phyloP scores from a whole-genome alignment of 2,329 filamentous ascomycete genomes.

The Bisporella sp. region DNA sequence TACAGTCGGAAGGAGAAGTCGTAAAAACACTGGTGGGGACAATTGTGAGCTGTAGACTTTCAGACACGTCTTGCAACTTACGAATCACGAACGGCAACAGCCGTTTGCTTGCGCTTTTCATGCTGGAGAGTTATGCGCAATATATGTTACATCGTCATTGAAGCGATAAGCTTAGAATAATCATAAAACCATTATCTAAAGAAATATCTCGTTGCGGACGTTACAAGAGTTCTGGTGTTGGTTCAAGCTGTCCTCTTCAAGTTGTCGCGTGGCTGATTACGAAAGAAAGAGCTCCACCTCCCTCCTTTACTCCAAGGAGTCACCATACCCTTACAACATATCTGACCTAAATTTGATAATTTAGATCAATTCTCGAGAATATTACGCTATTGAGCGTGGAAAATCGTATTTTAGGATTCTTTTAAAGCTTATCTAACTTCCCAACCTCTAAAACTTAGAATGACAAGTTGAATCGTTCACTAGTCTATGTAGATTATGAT shows the following conservation, averaged over 20 bases:
- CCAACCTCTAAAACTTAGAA: too few relatives aligned
- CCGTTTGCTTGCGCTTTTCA: slow-evolving; percentile 24
- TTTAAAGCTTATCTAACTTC: too few relatives aligned
- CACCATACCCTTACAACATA: too few relatives aligned
- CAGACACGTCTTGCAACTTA: slow-evolving; percentile 14
- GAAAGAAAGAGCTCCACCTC: too few relatives aligned
- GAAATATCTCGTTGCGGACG: slow-evolving; percentile 7
- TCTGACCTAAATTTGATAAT: too few relatives aligned
- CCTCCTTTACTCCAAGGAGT: too few relatives aligned
- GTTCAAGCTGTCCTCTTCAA: slow-evolving; percentile 21
- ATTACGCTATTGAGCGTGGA: too few relatives aligned
- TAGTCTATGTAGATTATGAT: too few relatives aligned
- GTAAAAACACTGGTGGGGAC: slow-evolving; percentile 20
- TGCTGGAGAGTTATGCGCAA: slow-evolving; percentile 17
- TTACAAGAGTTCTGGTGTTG: slow-evolving; percentile 11
- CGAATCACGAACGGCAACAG: slow-evolving; percentile 26
- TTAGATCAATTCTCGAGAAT: too few relatives aligned
- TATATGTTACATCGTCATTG: slow-evolving; percentile 18
- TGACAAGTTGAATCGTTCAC: too few relatives aligned
- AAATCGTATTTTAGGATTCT: too few relatives aligned
- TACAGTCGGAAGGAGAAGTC: slow-evolving; percentile 15
- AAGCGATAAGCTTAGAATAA: slow-evolving; percentile 13
- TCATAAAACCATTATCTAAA: slow-evolving; percentile 20
- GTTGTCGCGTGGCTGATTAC: too few relatives aligned
- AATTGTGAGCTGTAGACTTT: slow-evolving; percentile 1